A percentile compares a stretch with the other conserved stretches of the same genome.
Conservation (phyloP, 2,329 filamentous ascomycete species). For the Fusarium nelsonii region DNA sequence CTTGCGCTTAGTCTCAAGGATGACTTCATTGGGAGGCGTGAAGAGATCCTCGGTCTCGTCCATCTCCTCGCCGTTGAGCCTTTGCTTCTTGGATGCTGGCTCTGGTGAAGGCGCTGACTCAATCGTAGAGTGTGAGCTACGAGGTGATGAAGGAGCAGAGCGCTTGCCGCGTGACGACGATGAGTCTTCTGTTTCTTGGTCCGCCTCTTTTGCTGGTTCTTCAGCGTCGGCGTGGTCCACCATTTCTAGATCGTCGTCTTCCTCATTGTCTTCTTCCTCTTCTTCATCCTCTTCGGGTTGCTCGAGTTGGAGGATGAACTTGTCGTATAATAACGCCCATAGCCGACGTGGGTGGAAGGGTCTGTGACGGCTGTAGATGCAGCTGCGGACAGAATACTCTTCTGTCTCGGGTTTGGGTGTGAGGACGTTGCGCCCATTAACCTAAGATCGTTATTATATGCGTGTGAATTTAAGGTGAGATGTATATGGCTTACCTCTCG, state of each 20-base stretch:
- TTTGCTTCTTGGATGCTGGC: slow-evolving; percentile 30
- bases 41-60: slow-evolving; percentile 46
- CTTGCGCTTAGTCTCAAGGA: slow-evolving; percentile 68
- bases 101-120: slow-evolving; percentile 43
- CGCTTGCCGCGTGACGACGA: slow-evolving; percentile 35
- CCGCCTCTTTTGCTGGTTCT: neutral
- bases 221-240: slow-evolving; percentile 28
- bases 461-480: fast-evolving
- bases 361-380: slow-evolving; percentile 72
- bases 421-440: slow-evolving; percentile 64
- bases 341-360: slow-evolving; percentile 65
- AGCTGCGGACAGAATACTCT: slow-evolving; percentile 79
- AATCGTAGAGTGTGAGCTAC: slow-evolving; percentile 42
- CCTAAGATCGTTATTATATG: slow-evolving; percentile 41
- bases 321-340: slow-evolving; percentile 60
- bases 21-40: slow-evolving; percentile 56
- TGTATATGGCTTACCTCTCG: slow-evolving; percentile 60
- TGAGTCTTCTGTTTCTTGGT: neutral
- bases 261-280: slow-evolving; percentile 50
- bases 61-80: slow-evolving; percentile 33
- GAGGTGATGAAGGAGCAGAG: slow-evolving; percentile 40
- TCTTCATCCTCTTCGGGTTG: slow-evolving; percentile 53
- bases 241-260: slow-evolving; percentile 46
- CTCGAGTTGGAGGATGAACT: slow-evolving; percentile 65
- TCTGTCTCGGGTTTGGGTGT: slow-evolving; percentile 78